A percentile compares a stretch with the other conserved stretches of the same genome.
phyloP scores from a whole-genome alignment of 805 yeast species.

The Saccharomyces mikatae region DNA sequence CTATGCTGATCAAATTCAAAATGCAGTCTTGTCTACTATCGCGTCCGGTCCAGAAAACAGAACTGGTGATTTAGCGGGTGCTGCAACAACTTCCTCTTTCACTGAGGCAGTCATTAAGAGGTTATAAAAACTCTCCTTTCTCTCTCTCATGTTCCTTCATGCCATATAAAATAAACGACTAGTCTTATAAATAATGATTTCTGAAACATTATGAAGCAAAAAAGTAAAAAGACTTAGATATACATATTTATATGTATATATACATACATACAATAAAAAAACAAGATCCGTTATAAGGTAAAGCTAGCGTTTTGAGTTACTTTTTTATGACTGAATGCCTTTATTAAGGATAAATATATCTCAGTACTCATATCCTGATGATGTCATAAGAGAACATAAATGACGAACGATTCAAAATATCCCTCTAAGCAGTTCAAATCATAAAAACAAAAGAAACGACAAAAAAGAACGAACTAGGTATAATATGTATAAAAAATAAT shows the following conservation, averaged over 20 bases:
- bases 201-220: neutral
- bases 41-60: slow-evolving; percentile 94
- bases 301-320: neutral
- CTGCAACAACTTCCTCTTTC: slow-evolving; percentile 81
- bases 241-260: neutral
- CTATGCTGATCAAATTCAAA: slow-evolving; percentile 78
- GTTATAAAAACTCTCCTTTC: slow-evolving; percentile 17
- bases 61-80: slow-evolving; percentile 88
- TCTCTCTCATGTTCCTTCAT: neutral
- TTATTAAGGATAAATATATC: neutral
- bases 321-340: neutral
- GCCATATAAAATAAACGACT: neutral
- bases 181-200: neutral
- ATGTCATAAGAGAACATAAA: neutral
- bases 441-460: too few species aligned
- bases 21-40: slow-evolving; percentile 76
- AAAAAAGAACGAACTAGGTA: neutral
- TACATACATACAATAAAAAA: neutral
- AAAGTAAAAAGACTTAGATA: neutral
- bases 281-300: neutral
- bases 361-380: neutral
- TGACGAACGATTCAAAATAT: neutral
- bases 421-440: neutral
- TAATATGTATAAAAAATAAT: neutral
- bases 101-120: slow-evolving; percentile 80